phyloP scores from a whole-genome alignment of 306 rosid species.

The Citrullus colocynthis region DNA sequence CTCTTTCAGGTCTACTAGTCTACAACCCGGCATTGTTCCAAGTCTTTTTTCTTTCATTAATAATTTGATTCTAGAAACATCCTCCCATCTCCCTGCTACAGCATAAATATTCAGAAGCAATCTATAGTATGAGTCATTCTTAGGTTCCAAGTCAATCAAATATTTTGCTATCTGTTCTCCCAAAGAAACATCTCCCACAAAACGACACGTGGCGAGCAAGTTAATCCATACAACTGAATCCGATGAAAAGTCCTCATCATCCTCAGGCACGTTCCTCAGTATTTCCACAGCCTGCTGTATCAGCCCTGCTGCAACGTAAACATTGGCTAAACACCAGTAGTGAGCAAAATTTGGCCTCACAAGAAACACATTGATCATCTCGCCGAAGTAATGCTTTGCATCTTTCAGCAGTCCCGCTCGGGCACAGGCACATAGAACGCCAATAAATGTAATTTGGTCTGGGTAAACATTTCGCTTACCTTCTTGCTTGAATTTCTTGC shows the following conservation, averaged over 20 bases:
- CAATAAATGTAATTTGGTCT: constrained; percentile 55
- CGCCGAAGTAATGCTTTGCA: constrained; percentile 39
- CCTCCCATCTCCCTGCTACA: constrained; percentile 54
- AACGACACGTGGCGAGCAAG: constrained; percentile 43
- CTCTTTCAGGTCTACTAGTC: constrained; percentile 52
- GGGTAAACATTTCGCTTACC: constrained; percentile 23
- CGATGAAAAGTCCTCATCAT: constrained; percentile 16
- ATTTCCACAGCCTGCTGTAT: constrained; percentile 39
- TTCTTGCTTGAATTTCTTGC: background rate
- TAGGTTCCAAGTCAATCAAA: constrained; percentile 45
- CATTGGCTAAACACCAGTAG: constrained; percentile 70
- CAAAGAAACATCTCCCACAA: constrained; percentile 34
- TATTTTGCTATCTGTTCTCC: constrained; percentile 46
- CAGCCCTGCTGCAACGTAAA: constrained; percentile 31
- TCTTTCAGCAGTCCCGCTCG: constrained; percentile 36
- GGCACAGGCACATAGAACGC: constrained; percentile 69
- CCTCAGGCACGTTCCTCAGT: constrained; percentile 26
- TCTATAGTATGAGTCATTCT: constrained; percentile 35
- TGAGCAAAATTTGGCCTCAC: constrained; percentile 64
- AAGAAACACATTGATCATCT: constrained; percentile 32
- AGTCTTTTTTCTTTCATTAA: constrained; percentile 33
- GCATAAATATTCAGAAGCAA: constrained; percentile 55
- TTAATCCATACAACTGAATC: constrained; percentile 43
- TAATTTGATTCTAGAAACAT: constrained; percentile 40
- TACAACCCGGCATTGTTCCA: constrained; percentile 42